These are phyloP conservation scores for Metarhizium robertsii DNA, from an alignment of 2,329 filamentous ascomycete species.

Conservation along the genomic window DNA sequence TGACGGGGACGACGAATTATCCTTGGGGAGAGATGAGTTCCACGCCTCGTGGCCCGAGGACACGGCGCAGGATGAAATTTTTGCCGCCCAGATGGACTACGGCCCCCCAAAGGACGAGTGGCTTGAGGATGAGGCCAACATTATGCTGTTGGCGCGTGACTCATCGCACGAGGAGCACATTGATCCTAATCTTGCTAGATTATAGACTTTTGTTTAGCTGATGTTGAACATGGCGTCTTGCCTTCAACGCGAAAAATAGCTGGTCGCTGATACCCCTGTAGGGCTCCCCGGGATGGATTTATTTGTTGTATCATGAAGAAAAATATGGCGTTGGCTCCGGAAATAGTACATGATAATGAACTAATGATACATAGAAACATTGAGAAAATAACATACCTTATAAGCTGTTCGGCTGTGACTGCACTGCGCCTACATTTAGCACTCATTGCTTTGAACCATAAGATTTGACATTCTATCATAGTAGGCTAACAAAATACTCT, in stretches of 20 bases:
- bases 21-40: constrained; percentile 12
- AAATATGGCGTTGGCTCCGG: background rate
- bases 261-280: background rate
- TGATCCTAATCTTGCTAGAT: constrained; percentile 21
- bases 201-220: background rate
- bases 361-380: background rate
- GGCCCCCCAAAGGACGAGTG: constrained; percentile 28
- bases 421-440: background rate
- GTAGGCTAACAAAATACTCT: background rate
- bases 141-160: constrained; percentile 28
- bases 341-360: background rate
- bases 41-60: constrained; percentile 15
- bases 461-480: background rate
- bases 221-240: background rate
- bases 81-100: constrained; percentile 24
- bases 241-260: background rate
- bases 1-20: constrained; percentile 10
- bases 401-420: too few species aligned
- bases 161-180: constrained; percentile 17
- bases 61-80: constrained; percentile 21
- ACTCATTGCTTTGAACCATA: background rate
- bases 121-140: constrained; percentile 34
- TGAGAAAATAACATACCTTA: background rate
- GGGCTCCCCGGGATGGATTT: background rate
- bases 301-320: background rate